Conservation (phyloP, 75 land plant species). For the Pinus tabuliformis region DNA sequence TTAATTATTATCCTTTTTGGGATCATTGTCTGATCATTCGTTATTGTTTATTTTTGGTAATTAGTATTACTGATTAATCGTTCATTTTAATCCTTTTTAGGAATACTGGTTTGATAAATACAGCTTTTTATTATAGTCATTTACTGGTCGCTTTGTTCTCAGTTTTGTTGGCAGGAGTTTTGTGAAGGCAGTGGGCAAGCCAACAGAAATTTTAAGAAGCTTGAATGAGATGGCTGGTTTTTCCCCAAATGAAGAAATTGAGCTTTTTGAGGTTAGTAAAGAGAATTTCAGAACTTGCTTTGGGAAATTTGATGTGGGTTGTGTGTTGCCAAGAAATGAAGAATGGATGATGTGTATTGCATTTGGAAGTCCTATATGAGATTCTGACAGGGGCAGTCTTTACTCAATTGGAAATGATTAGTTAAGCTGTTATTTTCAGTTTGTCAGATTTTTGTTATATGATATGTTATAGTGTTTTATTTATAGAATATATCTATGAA, state of each 20-base stretch:
- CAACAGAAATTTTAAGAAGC: slow-evolving; percentile 68
- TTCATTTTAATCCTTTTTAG: too few species aligned
- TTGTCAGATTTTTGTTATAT: not conserved
- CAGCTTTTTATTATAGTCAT: not conserved
- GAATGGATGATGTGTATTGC: not conserved
- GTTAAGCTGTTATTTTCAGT: not conserved
- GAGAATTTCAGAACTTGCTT: not conserved
- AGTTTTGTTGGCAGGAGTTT: slow-evolving; percentile 91
- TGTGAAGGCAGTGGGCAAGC: slow-evolving; percentile 81
- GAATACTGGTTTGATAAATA: too few species aligned
- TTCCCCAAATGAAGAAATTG: slow-evolving; percentile 80
- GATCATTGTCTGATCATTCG: not conserved
- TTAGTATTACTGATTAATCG: too few species aligned
- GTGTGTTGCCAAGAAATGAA: not conserved
- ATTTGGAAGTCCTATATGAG: not conserved
- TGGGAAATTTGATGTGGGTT: not conserved
- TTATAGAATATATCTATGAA: too few species aligned
- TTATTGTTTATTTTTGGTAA: too few species aligned
- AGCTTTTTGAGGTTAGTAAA: slow-evolving; percentile 76
- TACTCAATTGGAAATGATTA: not conserved
- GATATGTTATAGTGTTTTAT: not conserved
- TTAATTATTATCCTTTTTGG: not conserved
- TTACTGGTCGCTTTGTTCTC: slow-evolving; percentile 8
- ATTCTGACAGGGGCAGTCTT: too few species aligned
- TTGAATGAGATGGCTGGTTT: slow-evolving; percentile 91